Conservation (phyloP, 1,284 basidiomycete species). For the Neolentinus lepideus region DNA sequence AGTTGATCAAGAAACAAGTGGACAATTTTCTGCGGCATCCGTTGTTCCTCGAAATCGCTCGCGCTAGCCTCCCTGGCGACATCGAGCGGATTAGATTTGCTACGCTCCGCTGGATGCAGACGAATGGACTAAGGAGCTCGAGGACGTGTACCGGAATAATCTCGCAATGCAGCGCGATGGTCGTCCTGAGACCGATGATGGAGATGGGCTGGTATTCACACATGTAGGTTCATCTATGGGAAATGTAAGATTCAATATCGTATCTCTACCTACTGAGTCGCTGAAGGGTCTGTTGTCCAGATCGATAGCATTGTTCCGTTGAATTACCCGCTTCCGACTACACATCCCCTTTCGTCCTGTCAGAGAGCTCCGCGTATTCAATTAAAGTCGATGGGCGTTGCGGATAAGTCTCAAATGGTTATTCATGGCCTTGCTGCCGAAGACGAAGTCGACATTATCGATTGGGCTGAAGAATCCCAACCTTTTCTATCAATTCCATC, state of each 20-base stretch:
- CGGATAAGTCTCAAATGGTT: neutral
- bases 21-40: slow-evolving; percentile 31
- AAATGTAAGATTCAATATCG: slow-evolving; percentile 28
- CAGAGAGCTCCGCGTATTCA: slow-evolving; percentile 7
- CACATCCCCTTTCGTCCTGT: neutral
- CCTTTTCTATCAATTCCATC: too few relatives aligned
- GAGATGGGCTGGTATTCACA: slow-evolving; percentile 21
- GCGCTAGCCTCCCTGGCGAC: slow-evolving; percentile 18
- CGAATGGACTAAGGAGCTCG: slow-evolving; percentile 2
- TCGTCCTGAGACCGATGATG: slow-evolving; percentile 13
- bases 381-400: neutral
- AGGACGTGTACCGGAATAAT: neutral
- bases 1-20: slow-evolving; percentile 29
- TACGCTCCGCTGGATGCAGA: slow-evolving; percentile 13
- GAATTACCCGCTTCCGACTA: slow-evolving; percentile 10
- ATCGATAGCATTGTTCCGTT: slow-evolving; percentile 9
- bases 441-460: too few relatives aligned
- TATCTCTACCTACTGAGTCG: neutral
- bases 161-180: neutral
- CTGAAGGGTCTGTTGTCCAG: slow-evolving; percentile 1
- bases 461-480: too few relatives aligned
- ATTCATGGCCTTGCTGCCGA: too few relatives aligned
- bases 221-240: slow-evolving; percentile 41
- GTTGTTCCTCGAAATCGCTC: slow-evolving; percentile 38
- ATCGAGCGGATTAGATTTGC: slow-evolving; percentile 19